Conservation (phyloP, 768 basidiomycete species). For the Crucibulum laeve region DNA sequence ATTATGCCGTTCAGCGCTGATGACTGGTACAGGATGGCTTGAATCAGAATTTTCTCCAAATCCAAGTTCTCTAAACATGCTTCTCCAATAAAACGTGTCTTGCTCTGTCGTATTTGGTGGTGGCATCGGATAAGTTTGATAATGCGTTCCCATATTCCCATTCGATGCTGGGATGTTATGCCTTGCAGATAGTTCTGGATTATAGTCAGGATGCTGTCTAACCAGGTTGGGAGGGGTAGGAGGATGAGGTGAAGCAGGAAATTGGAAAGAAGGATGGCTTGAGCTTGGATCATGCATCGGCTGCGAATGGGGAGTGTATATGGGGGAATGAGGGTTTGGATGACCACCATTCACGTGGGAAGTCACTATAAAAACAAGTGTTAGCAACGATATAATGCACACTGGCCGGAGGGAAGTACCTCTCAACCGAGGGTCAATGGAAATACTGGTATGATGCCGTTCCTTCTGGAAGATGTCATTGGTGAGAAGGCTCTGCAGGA, state of each 20-base stretch:
- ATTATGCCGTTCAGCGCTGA: slow-evolving; percentile 7
- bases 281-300: too few species aligned
- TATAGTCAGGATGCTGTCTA: slow-evolving; percentile 8
- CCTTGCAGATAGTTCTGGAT: slow-evolving; percentile 5
- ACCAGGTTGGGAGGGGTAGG: slow-evolving; percentile 24
- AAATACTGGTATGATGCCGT: slow-evolving; percentile 30
- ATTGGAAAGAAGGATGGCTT: too few species aligned
- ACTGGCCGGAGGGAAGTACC: slow-evolving; percentile 31
- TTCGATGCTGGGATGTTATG: background rate
- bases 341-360: too few species aligned
- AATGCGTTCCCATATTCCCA: slow-evolving; percentile 11
- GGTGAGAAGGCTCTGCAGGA: slow-evolving; percentile 65
- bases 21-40: slow-evolving; percentile 14
- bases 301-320: too few species aligned
- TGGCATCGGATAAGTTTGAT: slow-evolving; percentile 28
- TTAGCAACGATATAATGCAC: slow-evolving; percentile 3
- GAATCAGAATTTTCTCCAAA: slow-evolving; percentile 47
- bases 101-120: slow-evolving; percentile 45
- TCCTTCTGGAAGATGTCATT: slow-evolving; percentile 54
- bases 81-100: slow-evolving; percentile 71
- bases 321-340: too few species aligned
- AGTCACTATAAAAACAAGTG: slow-evolving; percentile 9
- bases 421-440: slow-evolving; percentile 55
- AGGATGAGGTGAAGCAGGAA: slow-evolving; percentile 35
- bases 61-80: slow-evolving; percentile 73